phyloP scores from a whole-genome alignment of 164 flowering plant species.

The Taxillus chinensis region DNA sequence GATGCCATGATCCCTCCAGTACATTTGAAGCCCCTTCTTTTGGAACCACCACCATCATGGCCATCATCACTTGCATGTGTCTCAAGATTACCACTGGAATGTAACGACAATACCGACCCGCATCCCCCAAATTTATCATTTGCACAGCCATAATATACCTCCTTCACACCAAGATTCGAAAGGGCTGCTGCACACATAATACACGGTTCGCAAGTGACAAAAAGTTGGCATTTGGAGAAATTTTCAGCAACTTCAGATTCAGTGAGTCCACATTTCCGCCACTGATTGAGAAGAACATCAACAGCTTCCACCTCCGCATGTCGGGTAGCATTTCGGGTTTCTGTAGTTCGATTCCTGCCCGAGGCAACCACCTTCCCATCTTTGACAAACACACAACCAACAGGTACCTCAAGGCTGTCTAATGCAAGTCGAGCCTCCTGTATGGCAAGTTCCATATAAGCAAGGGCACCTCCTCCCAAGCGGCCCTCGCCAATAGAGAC shows the following conservation, averaged over 20 bases:
- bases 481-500: conserved; percentile 7
- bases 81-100: conserved; percentile 27
- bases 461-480: conserved; percentile 12
- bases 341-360: conserved; percentile 79
- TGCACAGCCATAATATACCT: conserved; percentile 83
- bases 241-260: conserved; percentile 40
- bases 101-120: conserved; percentile 80
- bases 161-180: conserved; percentile 69
- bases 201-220: conserved; percentile 98
- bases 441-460: conserved; percentile 53
- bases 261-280: conserved; percentile 57
- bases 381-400: conserved; percentile 68
- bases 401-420: conserved; percentile 23
- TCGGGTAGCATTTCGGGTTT: conserved; percentile 85
- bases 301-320: conserved; percentile 98
- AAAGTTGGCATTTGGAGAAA: conserved; percentile 59
- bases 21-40: conserved; percentile 49
- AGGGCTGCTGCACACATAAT: conserved; percentile 94
- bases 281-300: conserved; percentile 58
- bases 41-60: conserved; percentile 17
- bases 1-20: conserved; percentile 79
- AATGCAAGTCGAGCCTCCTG: conserved; percentile 25
- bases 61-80: conserved; percentile 12
- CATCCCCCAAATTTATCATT: conserved; percentile 98
- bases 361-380: conserved; percentile 64